phyloP scores from a whole-genome alignment of 2,329 filamentous ascomycete genomes.

The Alternaria panax region DNA sequence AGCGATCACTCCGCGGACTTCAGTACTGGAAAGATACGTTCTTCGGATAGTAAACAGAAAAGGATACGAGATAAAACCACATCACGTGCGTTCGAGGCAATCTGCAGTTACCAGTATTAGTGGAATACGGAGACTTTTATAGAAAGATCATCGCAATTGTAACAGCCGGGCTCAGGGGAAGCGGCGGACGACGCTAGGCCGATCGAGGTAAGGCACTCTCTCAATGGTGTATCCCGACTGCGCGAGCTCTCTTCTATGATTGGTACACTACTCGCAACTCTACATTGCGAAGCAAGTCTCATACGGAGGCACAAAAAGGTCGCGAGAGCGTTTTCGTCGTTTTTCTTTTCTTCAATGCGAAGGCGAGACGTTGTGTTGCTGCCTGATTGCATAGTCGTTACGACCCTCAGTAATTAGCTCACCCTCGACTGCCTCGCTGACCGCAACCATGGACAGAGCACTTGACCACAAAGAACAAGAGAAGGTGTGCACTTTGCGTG shows the following conservation, averaged over 20 bases:
- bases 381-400: background rate
- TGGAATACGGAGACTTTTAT: background rate
- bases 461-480: constrained; percentile 6
- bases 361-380: constrained; percentile 21
- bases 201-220: background rate
- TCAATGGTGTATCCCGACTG: background rate
- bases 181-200: background rate
- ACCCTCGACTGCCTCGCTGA: background rate
- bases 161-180: constrained; percentile 5
- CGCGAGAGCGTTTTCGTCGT: background rate
- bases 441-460: constrained; percentile 12
- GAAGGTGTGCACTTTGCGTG: constrained; percentile 8
- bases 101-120: background rate
- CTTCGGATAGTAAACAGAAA: background rate
- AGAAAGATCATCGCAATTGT: constrained; percentile 11
- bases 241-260: background rate
- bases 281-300: background rate
- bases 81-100: background rate
- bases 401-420: background rate
- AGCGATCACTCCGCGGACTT: constrained; percentile 1
- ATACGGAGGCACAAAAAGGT: constrained; percentile 3
- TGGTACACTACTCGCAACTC: constrained; percentile 4
- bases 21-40: background rate
- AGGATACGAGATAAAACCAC: background rate
- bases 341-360: background rate